These are phyloP conservation scores for Jackrogersella minutella DNA, from an alignment of 495 filamentous ascomycete genomes.

Conservation along the genomic window DNA sequence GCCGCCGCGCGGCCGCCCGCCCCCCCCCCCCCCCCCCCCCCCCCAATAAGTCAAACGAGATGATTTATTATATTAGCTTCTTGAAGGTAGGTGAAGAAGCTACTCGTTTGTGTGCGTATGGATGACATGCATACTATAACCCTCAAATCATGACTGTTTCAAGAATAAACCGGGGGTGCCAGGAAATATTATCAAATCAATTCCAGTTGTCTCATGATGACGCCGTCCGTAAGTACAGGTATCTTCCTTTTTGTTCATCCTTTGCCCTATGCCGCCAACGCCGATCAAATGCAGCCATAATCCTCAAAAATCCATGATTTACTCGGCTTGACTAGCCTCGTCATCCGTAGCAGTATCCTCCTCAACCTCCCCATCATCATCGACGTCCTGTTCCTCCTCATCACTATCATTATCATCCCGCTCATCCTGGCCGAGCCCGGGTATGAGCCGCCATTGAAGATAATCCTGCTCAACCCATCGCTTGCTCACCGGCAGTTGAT, in stretches of 20 bases:
- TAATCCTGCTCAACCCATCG: conserved; percentile 88
- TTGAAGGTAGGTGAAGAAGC: background rate
- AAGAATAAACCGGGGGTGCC: background rate
- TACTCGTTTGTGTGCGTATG: background rate
- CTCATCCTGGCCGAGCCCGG: conserved; percentile 67
- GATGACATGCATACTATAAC: background rate
- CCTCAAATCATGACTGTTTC: background rate
- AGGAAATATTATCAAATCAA: conserved; percentile 13
- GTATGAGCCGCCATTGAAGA: conserved; percentile 79
- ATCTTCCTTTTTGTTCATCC: conserved; percentile 25
- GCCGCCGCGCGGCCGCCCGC: too few relatives aligned
- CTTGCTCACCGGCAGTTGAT: conserved; percentile 82
- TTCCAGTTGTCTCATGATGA: background rate
- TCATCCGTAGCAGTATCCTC: conserved; percentile 61
- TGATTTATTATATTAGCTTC: conserved; percentile 5
- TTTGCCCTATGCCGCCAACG: conserved; percentile 26
- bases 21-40: too few relatives aligned
- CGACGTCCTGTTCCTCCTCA: conserved; percentile 48
- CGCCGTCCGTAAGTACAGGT: conserved; percentile 32
- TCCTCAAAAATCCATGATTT: conserved; percentile 13
- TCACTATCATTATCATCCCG: conserved; percentile 62
- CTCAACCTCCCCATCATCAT: conserved; percentile 63
- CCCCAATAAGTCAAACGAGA: background rate
- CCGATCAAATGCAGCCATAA: conserved; percentile 29
- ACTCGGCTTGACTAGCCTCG: conserved; percentile 48